Base-by-base conservation (phyloP, 2,329 filamentous ascomycete genomes). In the Neoarthrinium moseri region DNA sequence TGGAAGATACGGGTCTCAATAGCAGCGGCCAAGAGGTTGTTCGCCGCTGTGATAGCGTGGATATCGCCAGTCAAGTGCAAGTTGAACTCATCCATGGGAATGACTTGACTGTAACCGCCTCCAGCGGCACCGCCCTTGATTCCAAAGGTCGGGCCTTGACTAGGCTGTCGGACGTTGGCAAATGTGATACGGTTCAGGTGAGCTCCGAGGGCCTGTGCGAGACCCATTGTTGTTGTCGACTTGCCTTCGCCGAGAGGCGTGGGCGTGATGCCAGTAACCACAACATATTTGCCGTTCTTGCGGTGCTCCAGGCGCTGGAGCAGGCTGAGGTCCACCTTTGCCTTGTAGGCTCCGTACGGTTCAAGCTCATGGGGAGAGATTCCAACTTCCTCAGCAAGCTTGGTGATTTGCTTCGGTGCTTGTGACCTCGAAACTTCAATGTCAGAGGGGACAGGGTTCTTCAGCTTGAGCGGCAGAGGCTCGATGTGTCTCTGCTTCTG, bases 11-110 rank as follows among this genome's bases (percentile, higher is more conserved):
- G 86, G 2, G 94, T 97, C 65, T 99, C 94, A 52, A 99, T 95
- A 27, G 94, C 94, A 45, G 94, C 94, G 35, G 94, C 92, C 34
- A 99, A 81, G 47, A 99, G 77, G 71, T 99, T 99, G 79, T 97
- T 99, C 29, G 94, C 94, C 22, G 92, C 92, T 43, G 91, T 91
- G 61, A 99, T 94, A 54, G 94, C 94, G 67, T 99, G 94, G 47
- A 99, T 97, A 65, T 99, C 94, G 60, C 94, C 94, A 45, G 94
- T 99, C 60, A 99, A 73, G 68, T 99, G 94, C 63, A 99, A 75
- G 71, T 99, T 99, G 77, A 99, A 99, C 69, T 99, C 94, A 60
- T 99, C 94, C 94, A 99, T 99, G 48, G 94, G 94, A 59, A 99
- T 97, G 62, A 99, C 94, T 68, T 99, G 94, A 67, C 90, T 96